Base-by-base conservation (phyloP, 352 stramenopile species). In the Pythium sukuiense region DNA sequence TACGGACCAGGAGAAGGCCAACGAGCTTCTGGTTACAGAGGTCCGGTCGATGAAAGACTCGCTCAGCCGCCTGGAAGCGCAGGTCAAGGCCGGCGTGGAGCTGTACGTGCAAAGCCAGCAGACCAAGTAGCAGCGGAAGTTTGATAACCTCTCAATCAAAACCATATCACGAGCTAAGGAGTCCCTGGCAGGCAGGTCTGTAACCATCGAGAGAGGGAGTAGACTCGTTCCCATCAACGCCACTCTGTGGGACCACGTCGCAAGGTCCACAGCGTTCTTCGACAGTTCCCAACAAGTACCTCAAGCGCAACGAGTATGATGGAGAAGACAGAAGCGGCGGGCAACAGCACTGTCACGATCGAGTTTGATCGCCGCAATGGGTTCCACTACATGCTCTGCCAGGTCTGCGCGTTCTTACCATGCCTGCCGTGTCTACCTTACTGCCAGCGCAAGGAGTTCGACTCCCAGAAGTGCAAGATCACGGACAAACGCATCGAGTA, bases 401-500 rank as follows among this genome's bases (percentile, higher is more conserved):
- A 55, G 37, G 60, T 35, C 24, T 66, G 60, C n/a, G 27, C 58
- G 18, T 13, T 57, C 26, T 20, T 63, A 8, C 61, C 61, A 5
- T 69, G 53, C 43, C 18, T 69, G 26, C 61, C 53, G 8, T 69
- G 61, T 46, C 20, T 69, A 8, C 45, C 48, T 2, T 66, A 68
- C 53, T 68, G 61, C 27, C 56, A 55, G 32, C 37, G 29, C 16
- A 66, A 60, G 52, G 57, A 67, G n/a, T 53, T 71, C 18, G 59
- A 71, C 12, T 55, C 53, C 18, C 65, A 63, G 29, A 14, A 61
- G 18, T 71, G 65, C 57, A 62, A 65, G 45, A 41, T 71, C 46
- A 71, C 65, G 26, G 50, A 61, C 27, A 55, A 57, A 16, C 65
- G 59, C 39, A 56, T 71, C 32, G 59, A 66, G 29, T 67, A 59